Base-by-base conservation (phyloP, 2,329 filamentous ascomycete species). In the Fusarium fracticaudum region DNA sequence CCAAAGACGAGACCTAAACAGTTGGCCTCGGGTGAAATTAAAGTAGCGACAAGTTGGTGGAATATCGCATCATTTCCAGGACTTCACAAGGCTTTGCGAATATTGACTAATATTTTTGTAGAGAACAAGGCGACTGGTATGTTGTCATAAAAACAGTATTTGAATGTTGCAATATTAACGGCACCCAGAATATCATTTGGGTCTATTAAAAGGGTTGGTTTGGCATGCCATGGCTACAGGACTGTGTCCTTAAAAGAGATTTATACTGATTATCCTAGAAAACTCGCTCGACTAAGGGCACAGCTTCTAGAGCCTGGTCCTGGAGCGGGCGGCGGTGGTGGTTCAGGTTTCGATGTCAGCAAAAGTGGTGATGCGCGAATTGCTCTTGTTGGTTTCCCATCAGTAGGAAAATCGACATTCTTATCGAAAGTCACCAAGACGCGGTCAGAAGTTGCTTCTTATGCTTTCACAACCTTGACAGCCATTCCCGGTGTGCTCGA, bases 361-460 rank as follows among this genome's bases (percentile, higher is more conserved):
- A 99, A 99, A 85, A 96, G 93, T 75, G 96, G 96, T 73, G 96
- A 99, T 86, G 96, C 96, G 20, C 91, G 96, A 79, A 98, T 99
- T 84, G 95, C 97, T 4, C 90, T 99, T 5, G 97, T 99, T 61
- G 96, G 96, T n/a, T 99, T 99, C 79, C 96, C 97, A 0, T 99
- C 97, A 0, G 96, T 99, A 59, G 96, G 96, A 82, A 99, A 99
- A 86, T 99, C 96, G 6, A 99, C 96, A 0, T 98, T 99, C 81
- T 83, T 99, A n/a, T 98, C 95, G 55, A 98, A 98, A 81, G 97
- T 99, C 82, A 99, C 96, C 57, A 98, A 98, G 85, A 99, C 97
- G 44, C 95, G 94, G 80, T 98, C 95, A 58, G 96, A 98, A 82
- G 95, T 98, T 35, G 96, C 96, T 2, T 94, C 96, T 1, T 99